Percentiles rank a stretch among this genome's conserved stretches.
phyloP scores from a whole-genome alignment of 345 rosid species.

The Gossypium raimondii region DNA sequence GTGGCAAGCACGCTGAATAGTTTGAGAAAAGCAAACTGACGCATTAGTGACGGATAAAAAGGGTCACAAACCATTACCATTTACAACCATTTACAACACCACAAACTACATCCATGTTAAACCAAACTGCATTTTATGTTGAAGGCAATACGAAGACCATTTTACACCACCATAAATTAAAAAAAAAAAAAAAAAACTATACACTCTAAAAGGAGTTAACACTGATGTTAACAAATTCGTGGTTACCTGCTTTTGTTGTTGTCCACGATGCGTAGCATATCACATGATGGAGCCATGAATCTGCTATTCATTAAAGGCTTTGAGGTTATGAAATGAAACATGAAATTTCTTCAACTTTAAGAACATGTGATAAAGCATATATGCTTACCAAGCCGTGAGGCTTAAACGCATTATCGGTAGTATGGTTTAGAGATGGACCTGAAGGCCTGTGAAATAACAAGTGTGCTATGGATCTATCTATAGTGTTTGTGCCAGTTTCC shows the following conservation, averaged over 20 bases:
- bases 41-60: too few species aligned
- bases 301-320: slow-evolving; percentile 32
- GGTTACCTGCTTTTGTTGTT: not conserved
- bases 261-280: slow-evolving; percentile 8
- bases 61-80: not conserved
- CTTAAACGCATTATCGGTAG: slow-evolving; percentile 36
- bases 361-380: not conserved
- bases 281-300: slow-evolving; percentile 40
- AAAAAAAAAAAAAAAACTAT: not conserved
- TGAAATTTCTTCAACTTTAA: not conserved
- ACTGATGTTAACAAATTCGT: slow-evolving; percentile 3
- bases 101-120: not conserved
- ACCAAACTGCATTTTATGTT: slow-evolving; percentile 3
- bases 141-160: not conserved
- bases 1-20: too few species aligned
- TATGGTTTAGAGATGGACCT: slow-evolving; percentile 43
- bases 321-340: not conserved
- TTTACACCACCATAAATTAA: slow-evolving; percentile 3
- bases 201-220: slow-evolving; percentile 1
- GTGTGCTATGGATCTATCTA: slow-evolving; percentile 92
- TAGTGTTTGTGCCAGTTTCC: slow-evolving; percentile 88
- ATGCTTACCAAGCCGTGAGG: slow-evolving; percentile 45
- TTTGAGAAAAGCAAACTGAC: too few species aligned
- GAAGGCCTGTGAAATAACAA: slow-evolving; percentile 84
- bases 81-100: slow-evolving; percentile 3